Evolutionary conservation across 345 rosid species (phyloP), one percentile per base, ranked within the genome.

Genomic region (Hibiscus mutabilis): DNA sequence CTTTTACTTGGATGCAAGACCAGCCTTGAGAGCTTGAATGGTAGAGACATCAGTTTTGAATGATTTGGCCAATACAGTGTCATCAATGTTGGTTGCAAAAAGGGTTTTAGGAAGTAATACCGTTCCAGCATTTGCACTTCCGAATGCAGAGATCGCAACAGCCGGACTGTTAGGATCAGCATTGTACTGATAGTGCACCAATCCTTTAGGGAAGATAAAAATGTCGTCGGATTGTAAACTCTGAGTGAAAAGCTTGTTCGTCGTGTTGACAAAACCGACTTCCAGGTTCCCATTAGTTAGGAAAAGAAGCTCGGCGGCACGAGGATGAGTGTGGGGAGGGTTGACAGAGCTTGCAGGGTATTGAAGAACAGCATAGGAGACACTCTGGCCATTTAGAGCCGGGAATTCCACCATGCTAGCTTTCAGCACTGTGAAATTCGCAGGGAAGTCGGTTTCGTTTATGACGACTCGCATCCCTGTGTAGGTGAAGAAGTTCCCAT

Each of bases 401-500:
- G 56, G 56, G 21, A 51, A 5, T 51, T 51, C 56, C 19, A n/a
- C 56, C 56, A 51, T 51, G 56, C 21, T 51, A 51, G 59, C 59
- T 55, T 55, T 55, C 13, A 55, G 4, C 5, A 55, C 24, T 3
- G 59, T 55, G 59, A 55, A 55, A 19, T 55, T 55, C 9, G 59
- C 24, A 19, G 59, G 59, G 25, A 19, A 19, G 4, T 2, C 2
- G 24, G 13, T 19, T 55, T 55, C 13, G 2, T 55, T 55, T 19
- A 55, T 1, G 4, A 55, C 1, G 25, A 10, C 25, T 19, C 25
- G 14, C 27, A 55, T 55, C 25, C 59, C 59, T 19, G 59, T 55
- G 25, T 19, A 55, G 25, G 59, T 55, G 27, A 55, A 55, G 25
- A 19, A 19, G 59, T 21, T 2, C 7, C 79, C 81, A 37, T 72